phyloP scores from a whole-genome alignment of 208 protist species.

The Trypanosoma theileri region DNA sequence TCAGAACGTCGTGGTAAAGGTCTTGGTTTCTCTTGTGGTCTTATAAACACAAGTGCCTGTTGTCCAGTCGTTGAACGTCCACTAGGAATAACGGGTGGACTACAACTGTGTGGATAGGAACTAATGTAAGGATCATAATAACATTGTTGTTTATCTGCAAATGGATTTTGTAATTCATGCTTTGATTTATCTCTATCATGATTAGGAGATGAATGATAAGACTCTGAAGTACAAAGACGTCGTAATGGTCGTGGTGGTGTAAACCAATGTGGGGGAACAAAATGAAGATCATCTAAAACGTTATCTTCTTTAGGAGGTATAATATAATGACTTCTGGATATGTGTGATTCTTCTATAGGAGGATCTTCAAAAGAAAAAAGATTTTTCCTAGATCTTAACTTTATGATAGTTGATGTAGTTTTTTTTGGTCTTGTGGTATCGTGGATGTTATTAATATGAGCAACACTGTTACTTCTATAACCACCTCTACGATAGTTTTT shows the following conservation, averaged over 20 bases:
- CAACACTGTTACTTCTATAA: too few species aligned
- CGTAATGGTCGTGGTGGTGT: slow-evolving; percentile 11
- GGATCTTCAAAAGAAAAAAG: too few species aligned
- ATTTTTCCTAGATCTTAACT: too few species aligned
- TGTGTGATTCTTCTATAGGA: too few species aligned
- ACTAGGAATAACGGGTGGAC: neutral
- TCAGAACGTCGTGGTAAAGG: slow-evolving; percentile 9
- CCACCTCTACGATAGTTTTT: too few species aligned
- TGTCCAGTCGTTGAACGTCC: neutral
- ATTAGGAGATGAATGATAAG: neutral
- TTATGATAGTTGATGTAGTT: too few species aligned
- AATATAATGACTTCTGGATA: too few species aligned
- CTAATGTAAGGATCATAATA: too few species aligned
- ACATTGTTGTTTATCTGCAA: too few species aligned
- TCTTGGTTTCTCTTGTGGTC: slow-evolving; percentile 13
- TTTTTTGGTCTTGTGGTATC: neutral
- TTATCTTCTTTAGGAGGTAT: neutral
- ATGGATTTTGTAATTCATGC: too few species aligned
- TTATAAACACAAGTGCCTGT: slow-evolving; percentile 17
- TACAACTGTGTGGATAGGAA: neutral
- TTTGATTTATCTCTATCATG: too few species aligned
- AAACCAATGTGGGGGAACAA: neutral
- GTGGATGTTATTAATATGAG: too few species aligned
- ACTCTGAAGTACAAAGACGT: neutral
- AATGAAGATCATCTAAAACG: neutral